Evolutionary conservation across 164 flowering plant species (phyloP).

Genomic region (Protea cynaroides): DNA sequence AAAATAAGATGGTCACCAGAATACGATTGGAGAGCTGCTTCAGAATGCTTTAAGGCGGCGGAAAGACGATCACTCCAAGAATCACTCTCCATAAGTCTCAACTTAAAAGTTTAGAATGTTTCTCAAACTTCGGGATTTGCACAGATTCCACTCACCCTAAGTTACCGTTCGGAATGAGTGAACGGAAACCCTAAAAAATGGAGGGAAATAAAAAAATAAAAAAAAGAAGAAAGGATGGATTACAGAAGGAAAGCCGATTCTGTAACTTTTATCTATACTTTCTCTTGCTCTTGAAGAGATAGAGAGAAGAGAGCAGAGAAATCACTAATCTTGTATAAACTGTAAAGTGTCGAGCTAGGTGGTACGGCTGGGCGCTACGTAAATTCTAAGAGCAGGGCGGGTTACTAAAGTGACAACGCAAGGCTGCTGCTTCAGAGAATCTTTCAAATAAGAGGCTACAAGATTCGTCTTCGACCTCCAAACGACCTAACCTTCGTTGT

Average conservation of each 20-base stretch:
- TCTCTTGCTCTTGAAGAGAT: neutral
- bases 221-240: neutral
- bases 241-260: neutral
- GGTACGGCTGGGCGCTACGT: too few species aligned
- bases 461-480: too few species aligned
- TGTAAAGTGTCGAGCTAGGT: too few species aligned
- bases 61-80: conserved; percentile 63
- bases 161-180: neutral
- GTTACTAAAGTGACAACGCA: too few species aligned
- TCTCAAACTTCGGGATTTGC: too few species aligned
- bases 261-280: neutral
- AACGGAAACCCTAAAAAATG: conserved; percentile 10
- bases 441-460: neutral
- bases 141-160: too few species aligned
- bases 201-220: neutral
- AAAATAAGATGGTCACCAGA: conserved; percentile 35
- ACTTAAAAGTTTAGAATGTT: neutral
- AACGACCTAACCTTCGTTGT: neutral
- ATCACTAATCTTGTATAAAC: neutral
- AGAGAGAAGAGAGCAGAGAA: conserved; percentile 11
- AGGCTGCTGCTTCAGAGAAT: too few species aligned
- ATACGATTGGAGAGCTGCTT: conserved; percentile 55
- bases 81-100: conserved; percentile 46
- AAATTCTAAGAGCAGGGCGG: too few species aligned
- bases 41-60: conserved; percentile 50